Conservation (phyloP, 1,139 yeast species). For the Nakaseomyces bracarensis region DNA sequence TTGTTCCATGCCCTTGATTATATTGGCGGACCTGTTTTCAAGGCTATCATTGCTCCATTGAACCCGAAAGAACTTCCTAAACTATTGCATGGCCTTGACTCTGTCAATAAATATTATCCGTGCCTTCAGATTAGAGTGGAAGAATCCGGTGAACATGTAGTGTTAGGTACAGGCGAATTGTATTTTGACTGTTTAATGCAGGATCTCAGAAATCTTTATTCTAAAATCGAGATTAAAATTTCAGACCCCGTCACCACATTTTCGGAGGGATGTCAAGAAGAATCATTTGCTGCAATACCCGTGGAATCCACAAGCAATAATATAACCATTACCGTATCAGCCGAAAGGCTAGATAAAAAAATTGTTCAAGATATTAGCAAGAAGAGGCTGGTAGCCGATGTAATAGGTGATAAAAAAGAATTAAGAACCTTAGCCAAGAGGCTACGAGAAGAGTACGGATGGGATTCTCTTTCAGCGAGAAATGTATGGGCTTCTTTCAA, state of each 20-base stretch:
- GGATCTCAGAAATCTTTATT: conserved; percentile 55
- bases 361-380: conserved; percentile 51
- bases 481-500: conserved; percentile 66
- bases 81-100: conserved; percentile 59
- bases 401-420: conserved; percentile 35
- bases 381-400: conserved; percentile 37
- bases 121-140: conserved; percentile 64
- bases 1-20: conserved; percentile 40
- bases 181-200: conserved; percentile 78
- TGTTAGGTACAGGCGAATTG: conserved; percentile 80
- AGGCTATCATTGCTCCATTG: conserved; percentile 76
- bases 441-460: conserved; percentile 51
- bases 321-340: conserved; percentile 58
- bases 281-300: conserved; percentile 59
- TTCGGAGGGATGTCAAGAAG: conserved; percentile 64
- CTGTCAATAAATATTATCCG: conserved; percentile 54
- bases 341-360: conserved; percentile 62
- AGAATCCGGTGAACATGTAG: conserved; percentile 80
- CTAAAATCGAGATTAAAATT: conserved; percentile 65
- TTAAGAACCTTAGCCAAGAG: conserved; percentile 38
- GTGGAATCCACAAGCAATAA: conserved; percentile 49
- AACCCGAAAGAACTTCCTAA: conserved; percentile 72
- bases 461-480: conserved; percentile 82
- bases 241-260: conserved; percentile 81
- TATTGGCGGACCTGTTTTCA: conserved; percentile 53